Conservation (phyloP, 2,329 filamentous ascomycete genomes). For the Colletotrichum higginsianum region DNA sequence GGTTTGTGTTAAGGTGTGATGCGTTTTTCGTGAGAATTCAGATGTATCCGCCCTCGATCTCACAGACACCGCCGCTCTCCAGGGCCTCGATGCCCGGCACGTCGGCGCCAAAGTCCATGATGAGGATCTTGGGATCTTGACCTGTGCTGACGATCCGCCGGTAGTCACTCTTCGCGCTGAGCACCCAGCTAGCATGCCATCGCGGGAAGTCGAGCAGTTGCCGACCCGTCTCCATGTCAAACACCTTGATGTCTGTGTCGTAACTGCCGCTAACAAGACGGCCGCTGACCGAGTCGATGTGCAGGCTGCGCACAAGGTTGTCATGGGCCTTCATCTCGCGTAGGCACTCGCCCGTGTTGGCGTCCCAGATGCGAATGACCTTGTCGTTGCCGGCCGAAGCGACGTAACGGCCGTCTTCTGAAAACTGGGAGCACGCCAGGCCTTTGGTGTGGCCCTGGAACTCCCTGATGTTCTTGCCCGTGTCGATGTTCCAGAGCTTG, state of each 20-base stretch:
- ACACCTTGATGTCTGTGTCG: conserved; percentile 95
- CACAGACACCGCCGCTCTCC: conserved; percentile 58
- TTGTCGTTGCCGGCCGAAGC: conserved; percentile 96
- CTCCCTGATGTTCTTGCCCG: conserved; percentile 89
- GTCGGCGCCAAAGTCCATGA: conserved; percentile 89
- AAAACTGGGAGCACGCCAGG: conserved; percentile 95
- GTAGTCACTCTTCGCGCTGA: conserved; percentile 97
- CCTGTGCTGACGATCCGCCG: conserved; percentile 94
- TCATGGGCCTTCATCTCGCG: conserved; percentile 87
- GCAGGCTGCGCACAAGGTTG: conserved; percentile 88
- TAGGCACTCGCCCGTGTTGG: conserved; percentile 87
- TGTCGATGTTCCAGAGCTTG: conserved; percentile 95
- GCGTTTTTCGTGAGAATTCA: conserved; percentile 39
- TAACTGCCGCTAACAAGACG: conserved; percentile 94
- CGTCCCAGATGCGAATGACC: conserved; percentile 96
- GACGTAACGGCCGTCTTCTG: conserved; percentile 92
- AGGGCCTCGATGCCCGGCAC: conserved; percentile 72
- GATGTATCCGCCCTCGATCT: conserved; percentile 52
- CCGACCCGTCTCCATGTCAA: conserved; percentile 85
- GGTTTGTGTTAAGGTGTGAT: neutral
- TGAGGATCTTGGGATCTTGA: conserved; percentile 91
- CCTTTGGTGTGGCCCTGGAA: conserved; percentile 93
- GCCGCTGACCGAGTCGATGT: conserved; percentile 89
- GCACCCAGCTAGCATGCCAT: conserved; percentile 97
- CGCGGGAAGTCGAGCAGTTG: conserved; percentile 89